A percentile compares a stretch with the other conserved stretches of the same genome.
These are phyloP conservation scores for Grosmannia clavigera DNA, from an alignment of 2,329 filamentous ascomycete species.

Conservation along the genomic window DNA sequence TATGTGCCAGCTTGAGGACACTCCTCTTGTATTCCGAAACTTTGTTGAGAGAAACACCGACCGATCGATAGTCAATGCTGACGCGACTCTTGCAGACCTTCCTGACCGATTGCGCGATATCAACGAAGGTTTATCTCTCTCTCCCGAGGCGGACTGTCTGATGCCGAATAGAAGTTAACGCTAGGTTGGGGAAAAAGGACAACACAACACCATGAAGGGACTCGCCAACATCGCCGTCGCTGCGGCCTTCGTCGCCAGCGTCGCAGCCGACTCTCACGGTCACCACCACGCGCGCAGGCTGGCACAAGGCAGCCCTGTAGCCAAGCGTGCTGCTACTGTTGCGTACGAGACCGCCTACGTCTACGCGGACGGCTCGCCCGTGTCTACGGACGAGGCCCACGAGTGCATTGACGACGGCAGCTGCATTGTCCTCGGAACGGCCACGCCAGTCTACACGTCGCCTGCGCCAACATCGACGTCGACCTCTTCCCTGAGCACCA, in stretches of 20 bases:
- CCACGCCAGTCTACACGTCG: constrained; percentile 21
- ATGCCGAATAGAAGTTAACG: not conserved
- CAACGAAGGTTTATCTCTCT: not conserved
- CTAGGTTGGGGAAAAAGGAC: not conserved
- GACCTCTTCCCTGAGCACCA: constrained; percentile 6
- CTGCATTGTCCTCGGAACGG: constrained; percentile 53
- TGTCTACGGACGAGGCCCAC: constrained; percentile 54
- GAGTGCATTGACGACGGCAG: constrained; percentile 58
- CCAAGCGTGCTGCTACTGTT: constrained; percentile 35
- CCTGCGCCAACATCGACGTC: constrained; percentile 22
- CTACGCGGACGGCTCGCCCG: constrained; percentile 48
- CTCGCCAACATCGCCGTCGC: constrained; percentile 36
- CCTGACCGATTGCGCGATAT: not conserved
- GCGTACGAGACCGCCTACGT: constrained; percentile 47
- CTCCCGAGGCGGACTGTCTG: not conserved
- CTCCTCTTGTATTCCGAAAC: not conserved
- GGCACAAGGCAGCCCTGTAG: constrained; percentile 17
- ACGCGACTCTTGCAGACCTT: not conserved
- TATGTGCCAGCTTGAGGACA: not conserved
- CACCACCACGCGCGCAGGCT: constrained; percentile 30
- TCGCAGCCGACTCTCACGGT: constrained; percentile 37
- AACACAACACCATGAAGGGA: constrained; percentile 32
- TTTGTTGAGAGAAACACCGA: not conserved
- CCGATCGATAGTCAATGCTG: not conserved
- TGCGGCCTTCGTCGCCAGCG: constrained; percentile 38